Conservation (phyloP, 306 rosid species). For the Vigna reflexopilosa region DNA sequence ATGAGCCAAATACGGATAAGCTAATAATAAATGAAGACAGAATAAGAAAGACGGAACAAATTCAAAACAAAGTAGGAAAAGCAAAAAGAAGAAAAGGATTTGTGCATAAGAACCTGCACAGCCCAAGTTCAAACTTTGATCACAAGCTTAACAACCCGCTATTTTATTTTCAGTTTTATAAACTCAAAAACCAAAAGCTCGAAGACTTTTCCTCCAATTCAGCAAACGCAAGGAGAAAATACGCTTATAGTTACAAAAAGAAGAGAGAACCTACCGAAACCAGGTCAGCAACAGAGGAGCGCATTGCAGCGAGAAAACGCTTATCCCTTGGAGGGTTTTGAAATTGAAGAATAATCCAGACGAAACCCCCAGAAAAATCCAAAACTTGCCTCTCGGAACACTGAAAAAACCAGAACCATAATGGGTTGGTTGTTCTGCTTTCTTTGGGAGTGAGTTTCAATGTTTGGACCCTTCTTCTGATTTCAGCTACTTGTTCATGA, state of each 20-base stretch:
- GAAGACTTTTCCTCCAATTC: conserved; percentile 3
- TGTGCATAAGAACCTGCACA: conserved; percentile 29
- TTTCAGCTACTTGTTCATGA: conserved; percentile 55
- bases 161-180: neutral
- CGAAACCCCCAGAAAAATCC: conserved; percentile 51
- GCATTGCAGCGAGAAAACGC: conserved; percentile 31
- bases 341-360: conserved; percentile 52
- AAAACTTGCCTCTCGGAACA: conserved; percentile 52
- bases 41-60: conserved; percentile 31
- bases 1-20: conserved; percentile 5
- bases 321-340: conserved; percentile 59
- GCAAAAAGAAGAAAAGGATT: neutral
- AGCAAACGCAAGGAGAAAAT: conserved; percentile 34
- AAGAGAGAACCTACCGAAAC: conserved; percentile 43
- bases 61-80: conserved; percentile 22
- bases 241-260: conserved; percentile 12
- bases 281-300: conserved; percentile 41
- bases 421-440: conserved; percentile 17
- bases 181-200: conserved; percentile 30
- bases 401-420: conserved; percentile 24
- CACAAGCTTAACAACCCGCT: conserved; percentile 35
- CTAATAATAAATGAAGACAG: conserved; percentile 12
- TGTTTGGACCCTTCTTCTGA: conserved; percentile 45
- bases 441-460: conserved; percentile 42
- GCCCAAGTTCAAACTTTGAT: conserved; percentile 20